Base-by-base conservation (phyloP, 2,329 filamentous ascomycete species). In the Exophiala lecanii-corni region DNA sequence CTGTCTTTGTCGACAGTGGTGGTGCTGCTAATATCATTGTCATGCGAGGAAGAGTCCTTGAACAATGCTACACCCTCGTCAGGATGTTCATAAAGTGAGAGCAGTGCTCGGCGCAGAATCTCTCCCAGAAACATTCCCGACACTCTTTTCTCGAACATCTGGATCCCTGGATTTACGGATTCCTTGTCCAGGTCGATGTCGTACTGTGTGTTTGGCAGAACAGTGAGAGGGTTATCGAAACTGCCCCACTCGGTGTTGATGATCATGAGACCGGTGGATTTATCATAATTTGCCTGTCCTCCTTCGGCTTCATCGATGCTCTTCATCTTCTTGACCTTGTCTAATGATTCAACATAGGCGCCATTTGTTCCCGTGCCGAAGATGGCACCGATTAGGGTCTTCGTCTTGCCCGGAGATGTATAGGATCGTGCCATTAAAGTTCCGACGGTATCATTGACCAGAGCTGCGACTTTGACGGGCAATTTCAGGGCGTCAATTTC, bases 81-180 rank as follows among this genome's bases (percentile, higher is more conserved):
- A 56, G 84, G 76, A 58, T 89, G 71, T 19, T 47, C 16, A 35
- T 57, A 45, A 62, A 96, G 76, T 45, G 80, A 74, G 38, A 92
- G 64, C 16, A 96, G 70, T 12, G 82, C 81, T 33, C 87, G 75
- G 41, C 92, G 84, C 42, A 96, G 75, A 51, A 97, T 89, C 65
- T 98, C 92, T 41, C 92, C 92, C 36, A 98, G 68, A 70, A 97
- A 98, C 91, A 98, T 97, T 63, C 92, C 92, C 1, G 89, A 95
- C 12, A 98, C 84, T 36, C 91, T 85, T 76, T 98, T 98, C 72
- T 98, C 92, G 61, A 97, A 98, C 86, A 97, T 95, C 62, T 98
- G 92, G 49, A 94, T 81, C 18, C 92, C 92, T 0, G 89, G 91
- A 66, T 98, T 97, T 56, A 87, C 81, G 53, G 84, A 92, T 47